These are phyloP conservation scores for Monilinia polystroma DNA, from an alignment of 2,329 filamentous ascomycete species.

Conservation along the genomic window DNA sequence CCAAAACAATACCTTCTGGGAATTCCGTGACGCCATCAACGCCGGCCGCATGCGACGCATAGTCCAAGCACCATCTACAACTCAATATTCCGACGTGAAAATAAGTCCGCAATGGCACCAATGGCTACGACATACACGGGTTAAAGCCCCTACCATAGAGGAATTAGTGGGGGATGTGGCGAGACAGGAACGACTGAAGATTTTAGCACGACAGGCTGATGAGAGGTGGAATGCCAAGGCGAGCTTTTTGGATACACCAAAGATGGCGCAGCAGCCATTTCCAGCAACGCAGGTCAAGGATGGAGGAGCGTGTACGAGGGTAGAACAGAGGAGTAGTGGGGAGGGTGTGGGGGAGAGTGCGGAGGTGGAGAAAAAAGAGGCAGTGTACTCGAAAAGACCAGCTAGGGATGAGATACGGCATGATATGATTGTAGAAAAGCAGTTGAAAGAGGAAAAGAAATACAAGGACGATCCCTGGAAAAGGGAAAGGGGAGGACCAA, in stretches of 20 bases:
- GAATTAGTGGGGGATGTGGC: slow-evolving; percentile 57
- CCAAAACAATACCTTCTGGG: slow-evolving; percentile 67
- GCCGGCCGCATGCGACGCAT: slow-evolving; percentile 58
- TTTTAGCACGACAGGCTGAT: slow-evolving; percentile 60
- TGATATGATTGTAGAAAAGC: slow-evolving; percentile 16
- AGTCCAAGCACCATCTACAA: slow-evolving; percentile 56
- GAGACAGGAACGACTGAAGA: slow-evolving; percentile 53
- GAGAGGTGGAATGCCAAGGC: slow-evolving; percentile 62
- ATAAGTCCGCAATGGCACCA: slow-evolving; percentile 67
- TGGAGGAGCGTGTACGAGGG: background rate
- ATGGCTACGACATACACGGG: slow-evolving; percentile 63
- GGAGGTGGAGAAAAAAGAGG: slow-evolving; percentile 21
- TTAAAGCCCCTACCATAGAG: slow-evolving; percentile 52
- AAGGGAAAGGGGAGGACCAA: slow-evolving; percentile 52
- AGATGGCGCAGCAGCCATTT: slow-evolving; percentile 17
- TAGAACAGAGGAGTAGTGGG: background rate
- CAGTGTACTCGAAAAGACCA: background rate
- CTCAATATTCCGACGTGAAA: slow-evolving; percentile 53
- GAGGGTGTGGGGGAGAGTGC: slow-evolving; percentile 14
- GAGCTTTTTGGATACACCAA: slow-evolving; percentile 47
- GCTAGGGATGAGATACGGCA: slow-evolving; percentile 5
- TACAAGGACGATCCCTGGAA: slow-evolving; percentile 55
- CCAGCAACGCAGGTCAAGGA: background rate
- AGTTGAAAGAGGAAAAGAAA: slow-evolving; percentile 26
- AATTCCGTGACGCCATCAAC: slow-evolving; percentile 53